These are phyloP conservation scores for Kodamaea derodonti DNA, from an alignment of 1,139 yeast species.

Conservation along the genomic window DNA sequence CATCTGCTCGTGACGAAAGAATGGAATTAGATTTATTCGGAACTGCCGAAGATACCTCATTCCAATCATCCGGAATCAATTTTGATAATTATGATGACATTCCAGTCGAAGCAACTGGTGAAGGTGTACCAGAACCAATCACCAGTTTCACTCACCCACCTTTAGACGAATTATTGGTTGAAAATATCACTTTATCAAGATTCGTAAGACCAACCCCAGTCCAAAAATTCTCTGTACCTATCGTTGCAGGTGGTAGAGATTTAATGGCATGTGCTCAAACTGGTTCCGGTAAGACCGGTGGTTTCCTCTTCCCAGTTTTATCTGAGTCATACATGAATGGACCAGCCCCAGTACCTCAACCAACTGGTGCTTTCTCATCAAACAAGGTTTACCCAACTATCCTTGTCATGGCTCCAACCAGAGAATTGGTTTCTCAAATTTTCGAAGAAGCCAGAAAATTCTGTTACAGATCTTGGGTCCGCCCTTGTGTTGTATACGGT, in stretches of 20 bases:
- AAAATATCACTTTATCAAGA: slow-evolving; percentile 82
- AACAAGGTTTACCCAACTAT: slow-evolving; percentile 93
- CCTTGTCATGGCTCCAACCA: slow-evolving; percentile 94
- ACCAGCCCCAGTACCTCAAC: slow-evolving; percentile 65
- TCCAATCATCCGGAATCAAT: slow-evolving; percentile 96
- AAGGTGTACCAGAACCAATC: slow-evolving; percentile 91
- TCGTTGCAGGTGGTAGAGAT: slow-evolving; percentile 93
- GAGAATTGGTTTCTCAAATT: slow-evolving; percentile 97
- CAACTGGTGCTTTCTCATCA: slow-evolving; percentile 54
- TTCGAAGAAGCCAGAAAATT: slow-evolving; percentile 94
- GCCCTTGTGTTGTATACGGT: slow-evolving; percentile 95
- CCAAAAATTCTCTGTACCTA: slow-evolving; percentile 97
- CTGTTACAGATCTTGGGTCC: slow-evolving; percentile 97
- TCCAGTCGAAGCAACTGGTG: slow-evolving; percentile 97
- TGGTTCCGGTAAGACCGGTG: slow-evolving; percentile 99
- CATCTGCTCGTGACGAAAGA: slow-evolving; percentile 68
- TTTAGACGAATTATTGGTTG: slow-evolving; percentile 79
- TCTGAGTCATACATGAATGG: slow-evolving; percentile 89
- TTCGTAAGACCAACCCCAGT: slow-evolving; percentile 97
- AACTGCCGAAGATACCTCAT: slow-evolving; percentile 71
- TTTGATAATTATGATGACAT: slow-evolving; percentile 97
- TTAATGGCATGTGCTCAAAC: slow-evolving; percentile 99
- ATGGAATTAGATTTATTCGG: slow-evolving; percentile 86
- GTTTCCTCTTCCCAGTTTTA: slow-evolving; percentile 95
- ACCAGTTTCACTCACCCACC: slow-evolving; percentile 88